A percentile compares a stretch with the other conserved stretches of the same genome.
These are phyloP conservation scores for Adansonia gregorii DNA, from an alignment of 441 rosid species.

Conservation along the genomic window DNA sequence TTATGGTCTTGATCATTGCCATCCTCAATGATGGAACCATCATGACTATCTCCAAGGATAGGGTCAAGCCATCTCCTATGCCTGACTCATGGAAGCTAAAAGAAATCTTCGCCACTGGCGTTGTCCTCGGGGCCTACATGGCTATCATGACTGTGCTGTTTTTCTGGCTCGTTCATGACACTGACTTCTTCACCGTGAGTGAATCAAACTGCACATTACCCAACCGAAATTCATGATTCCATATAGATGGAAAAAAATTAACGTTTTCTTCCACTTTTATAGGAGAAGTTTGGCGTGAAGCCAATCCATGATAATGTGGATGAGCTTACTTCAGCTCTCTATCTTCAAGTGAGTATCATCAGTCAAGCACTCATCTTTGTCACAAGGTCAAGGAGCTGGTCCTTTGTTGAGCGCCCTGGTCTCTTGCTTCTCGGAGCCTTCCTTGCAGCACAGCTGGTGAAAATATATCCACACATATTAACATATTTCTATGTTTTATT, in stretches of 20 bases:
- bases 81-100: conserved; percentile 94
- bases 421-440: conserved; percentile 63
- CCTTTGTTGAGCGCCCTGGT: conserved; percentile 82
- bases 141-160: conserved; percentile 72
- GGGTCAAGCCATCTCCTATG: conserved; percentile 89
- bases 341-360: conserved; percentile 94
- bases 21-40: conserved; percentile 93
- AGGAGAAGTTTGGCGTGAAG: conserved; percentile 68
- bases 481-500: neutral
- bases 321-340: conserved; percentile 81
- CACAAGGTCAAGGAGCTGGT: conserved; percentile 90
- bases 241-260: neutral
- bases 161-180: conserved; percentile 74
- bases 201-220: neutral
- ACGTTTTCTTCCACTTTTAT: conserved; percentile 24
- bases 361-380: conserved; percentile 97
- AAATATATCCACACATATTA: conserved; percentile 1
- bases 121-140: conserved; percentile 80
- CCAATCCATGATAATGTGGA: conserved; percentile 42
- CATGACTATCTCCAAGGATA: conserved; percentile 90
- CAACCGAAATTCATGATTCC: neutral
- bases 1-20: conserved; percentile 94
- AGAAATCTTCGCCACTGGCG: conserved; percentile 84
- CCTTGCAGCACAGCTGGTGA: conserved; percentile 76
- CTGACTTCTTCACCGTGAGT: conserved; percentile 71